A percentile compares a stretch with the other conserved stretches of the same genome.
These are phyloP conservation scores for Cephaloascus albidus DNA, from an alignment of 805 yeast genomes.

Conservation along the genomic window DNA sequence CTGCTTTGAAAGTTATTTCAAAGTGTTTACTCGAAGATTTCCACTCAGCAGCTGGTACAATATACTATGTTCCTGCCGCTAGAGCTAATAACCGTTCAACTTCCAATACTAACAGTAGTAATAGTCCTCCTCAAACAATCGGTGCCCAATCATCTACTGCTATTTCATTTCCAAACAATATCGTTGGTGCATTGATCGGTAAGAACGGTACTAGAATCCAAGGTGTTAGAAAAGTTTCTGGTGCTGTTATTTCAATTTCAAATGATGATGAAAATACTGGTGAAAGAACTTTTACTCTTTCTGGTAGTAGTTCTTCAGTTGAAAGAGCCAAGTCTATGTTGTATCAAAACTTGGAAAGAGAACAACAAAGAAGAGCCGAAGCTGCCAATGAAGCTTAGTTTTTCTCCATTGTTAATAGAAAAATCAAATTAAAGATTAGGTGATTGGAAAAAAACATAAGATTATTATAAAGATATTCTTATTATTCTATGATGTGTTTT, in stretches of 20 bases:
- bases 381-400: neutral
- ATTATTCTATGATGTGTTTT: neutral
- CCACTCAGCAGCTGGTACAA: slow-evolving; percentile 55
- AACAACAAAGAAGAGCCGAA: slow-evolving; percentile 38
- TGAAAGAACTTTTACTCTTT: slow-evolving; percentile 62
- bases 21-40: slow-evolving; percentile 68
- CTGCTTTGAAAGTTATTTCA: slow-evolving; percentile 49
- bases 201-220: slow-evolving; percentile 79
- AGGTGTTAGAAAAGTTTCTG: slow-evolving; percentile 70
- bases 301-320: slow-evolving; percentile 47
- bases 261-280: slow-evolving; percentile 56
- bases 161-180: slow-evolving; percentile 62
- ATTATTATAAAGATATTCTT: too few species aligned
- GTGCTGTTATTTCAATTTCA: slow-evolving; percentile 71
- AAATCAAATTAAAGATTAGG: neutral
- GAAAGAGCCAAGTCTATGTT: slow-evolving; percentile 52
- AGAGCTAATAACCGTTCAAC: slow-evolving; percentile 7
- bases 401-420: neutral
- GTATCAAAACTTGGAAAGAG: slow-evolving; percentile 50
- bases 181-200: slow-evolving; percentile 87
- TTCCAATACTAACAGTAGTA: slow-evolving; percentile 1
- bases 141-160: slow-evolving; percentile 20
- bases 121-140: slow-evolving; percentile 13
- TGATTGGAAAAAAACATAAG: neutral
- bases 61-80: slow-evolving; percentile 46